Conservation (phyloP, 1,284 basidiomycete species). For the Blastosporella zonata region DNA sequence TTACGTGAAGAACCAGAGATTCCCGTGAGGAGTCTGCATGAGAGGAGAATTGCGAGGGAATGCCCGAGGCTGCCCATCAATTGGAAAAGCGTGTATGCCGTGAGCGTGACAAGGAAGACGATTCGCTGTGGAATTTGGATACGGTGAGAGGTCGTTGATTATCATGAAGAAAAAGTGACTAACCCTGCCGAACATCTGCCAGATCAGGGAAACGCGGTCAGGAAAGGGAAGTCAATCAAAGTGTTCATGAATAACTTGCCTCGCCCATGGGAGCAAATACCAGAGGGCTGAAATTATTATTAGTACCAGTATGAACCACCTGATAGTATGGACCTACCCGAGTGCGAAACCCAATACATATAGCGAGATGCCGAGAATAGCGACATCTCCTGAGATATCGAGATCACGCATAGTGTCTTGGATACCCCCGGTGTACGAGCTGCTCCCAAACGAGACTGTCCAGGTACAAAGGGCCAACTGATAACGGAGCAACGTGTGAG, state of each 20-base stretch:
- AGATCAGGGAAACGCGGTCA: neutral
- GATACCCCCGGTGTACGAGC: slow-evolving; percentile 57
- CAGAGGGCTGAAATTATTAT: slow-evolving; percentile 38
- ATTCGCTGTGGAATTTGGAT: slow-evolving; percentile 55
- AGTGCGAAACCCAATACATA: slow-evolving; percentile 55
- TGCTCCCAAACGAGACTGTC: slow-evolving; percentile 62
- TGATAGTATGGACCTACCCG: slow-evolving; percentile 27
- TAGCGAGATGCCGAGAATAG: slow-evolving; percentile 59
- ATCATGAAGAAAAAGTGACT: slow-evolving; percentile 2
- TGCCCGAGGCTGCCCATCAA: slow-evolving; percentile 60
- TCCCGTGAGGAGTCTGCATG: slow-evolving; percentile 57
- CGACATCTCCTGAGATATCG: slow-evolving; percentile 48
- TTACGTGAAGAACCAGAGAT: slow-evolving; percentile 59
- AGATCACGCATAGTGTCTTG: slow-evolving; percentile 45
- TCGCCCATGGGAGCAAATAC: slow-evolving; percentile 67
- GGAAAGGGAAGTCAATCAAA: neutral
- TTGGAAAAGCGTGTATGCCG: slow-evolving; percentile 60
- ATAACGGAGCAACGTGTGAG: neutral
- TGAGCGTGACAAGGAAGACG: slow-evolving; percentile 56
- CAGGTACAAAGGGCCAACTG: slow-evolving; percentile 50
- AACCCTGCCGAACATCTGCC: slow-evolving; percentile 26
- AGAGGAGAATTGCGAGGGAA: slow-evolving; percentile 58
- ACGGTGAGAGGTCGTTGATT: slow-evolving; percentile 20
- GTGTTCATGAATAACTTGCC: slow-evolving; percentile 28
- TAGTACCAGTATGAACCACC: slow-evolving; percentile 6